A percentile compares a stretch with the other conserved stretches of the same genome.
phyloP scores from a whole-genome alignment of 495 filamentous ascomycete species.

The Penicillium bialowiezense region DNA sequence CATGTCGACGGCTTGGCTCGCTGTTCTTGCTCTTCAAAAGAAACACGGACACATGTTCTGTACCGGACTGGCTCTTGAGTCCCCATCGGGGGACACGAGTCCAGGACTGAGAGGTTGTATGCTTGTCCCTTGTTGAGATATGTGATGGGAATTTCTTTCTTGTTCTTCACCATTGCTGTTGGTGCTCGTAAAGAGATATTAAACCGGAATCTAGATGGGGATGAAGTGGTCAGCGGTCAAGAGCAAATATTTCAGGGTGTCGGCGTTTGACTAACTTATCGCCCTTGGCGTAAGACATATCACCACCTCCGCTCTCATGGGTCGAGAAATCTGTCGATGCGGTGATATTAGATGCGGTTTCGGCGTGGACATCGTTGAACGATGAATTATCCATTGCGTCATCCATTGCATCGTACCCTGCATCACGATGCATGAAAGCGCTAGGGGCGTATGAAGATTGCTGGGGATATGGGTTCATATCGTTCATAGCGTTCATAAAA shows the following conservation, averaged over 20 bases:
- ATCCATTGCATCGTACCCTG: slow-evolving; percentile 74
- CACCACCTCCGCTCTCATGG: slow-evolving; percentile 10
- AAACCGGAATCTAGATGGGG: slow-evolving; percentile 75
- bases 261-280: slow-evolving; percentile 47
- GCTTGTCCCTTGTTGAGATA: slow-evolving; percentile 97
- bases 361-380: slow-evolving; percentile 44
- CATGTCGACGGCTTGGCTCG: slow-evolving; percentile 74
- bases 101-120: slow-evolving; percentile 76
- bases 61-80: slow-evolving; percentile 57
- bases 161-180: slow-evolving; percentile 90
- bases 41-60: slow-evolving; percentile 83
- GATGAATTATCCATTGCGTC: slow-evolving; percentile 60
- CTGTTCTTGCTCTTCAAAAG: slow-evolving; percentile 92
- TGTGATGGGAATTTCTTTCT: slow-evolving; percentile 86
- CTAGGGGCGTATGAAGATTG: slow-evolving; percentile 73
- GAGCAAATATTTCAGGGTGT: not conserved
- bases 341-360: slow-evolving; percentile 26
- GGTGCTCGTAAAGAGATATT: slow-evolving; percentile 87
- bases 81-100: slow-evolving; percentile 48
- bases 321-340: slow-evolving; percentile 24
- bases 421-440: slow-evolving; percentile 72
- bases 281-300: slow-evolving; percentile 26
- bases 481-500: slow-evolving; percentile 66
- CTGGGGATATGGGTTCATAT: slow-evolving; percentile 68
- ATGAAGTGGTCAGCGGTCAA: slow-evolving; percentile 7